phyloP scores from a whole-genome alignment of 441 rosid genomes.

The Erodium trifolium region DNA sequence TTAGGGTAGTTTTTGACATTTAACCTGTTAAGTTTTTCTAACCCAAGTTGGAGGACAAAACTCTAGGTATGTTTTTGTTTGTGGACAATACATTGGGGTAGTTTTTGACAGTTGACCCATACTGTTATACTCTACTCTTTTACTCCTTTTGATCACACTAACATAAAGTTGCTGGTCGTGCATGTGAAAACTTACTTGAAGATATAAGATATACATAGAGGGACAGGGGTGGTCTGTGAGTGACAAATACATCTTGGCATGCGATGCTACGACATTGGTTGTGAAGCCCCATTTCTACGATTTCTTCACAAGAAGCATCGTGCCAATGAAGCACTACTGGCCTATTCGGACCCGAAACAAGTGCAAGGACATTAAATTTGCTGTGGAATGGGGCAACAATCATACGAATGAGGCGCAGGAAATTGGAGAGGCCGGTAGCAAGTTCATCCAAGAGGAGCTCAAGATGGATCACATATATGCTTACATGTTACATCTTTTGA shows the following conservation, averaged over 20 bases:
- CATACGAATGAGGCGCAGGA: conserved; percentile 54
- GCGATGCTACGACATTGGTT: conserved; percentile 54
- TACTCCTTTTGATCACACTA: too few species aligned
- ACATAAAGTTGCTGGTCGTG: too few species aligned
- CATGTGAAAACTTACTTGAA: not conserved
- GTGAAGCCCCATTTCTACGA: conserved; percentile 58
- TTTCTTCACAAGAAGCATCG: conserved; percentile 59
- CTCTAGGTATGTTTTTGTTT: too few species aligned
- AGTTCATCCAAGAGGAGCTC: conserved; percentile 46
- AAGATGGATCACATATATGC: conserved; percentile 62
- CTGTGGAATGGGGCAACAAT: conserved; percentile 75
- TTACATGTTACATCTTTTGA: conserved; percentile 68
- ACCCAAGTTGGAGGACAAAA: too few species aligned
- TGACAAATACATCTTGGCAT: conserved; percentile 70
- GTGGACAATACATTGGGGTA: too few species aligned
- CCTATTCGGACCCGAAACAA: conserved; percentile 44
- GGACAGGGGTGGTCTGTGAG: conserved; percentile 87
- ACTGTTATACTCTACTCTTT: too few species aligned
- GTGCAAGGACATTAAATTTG: conserved; percentile 65
- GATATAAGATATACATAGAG: conserved; percentile 70
- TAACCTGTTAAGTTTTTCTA: too few species aligned
- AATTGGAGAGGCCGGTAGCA: conserved; percentile 54
- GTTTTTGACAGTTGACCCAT: too few species aligned
- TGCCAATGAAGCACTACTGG: conserved; percentile 74
- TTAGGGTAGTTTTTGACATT: too few species aligned